Evolutionary conservation across 805 yeast species (phyloP), one percentile per base, ranked within the genome.

Genomic region (Teunomyces stri): DNA sequence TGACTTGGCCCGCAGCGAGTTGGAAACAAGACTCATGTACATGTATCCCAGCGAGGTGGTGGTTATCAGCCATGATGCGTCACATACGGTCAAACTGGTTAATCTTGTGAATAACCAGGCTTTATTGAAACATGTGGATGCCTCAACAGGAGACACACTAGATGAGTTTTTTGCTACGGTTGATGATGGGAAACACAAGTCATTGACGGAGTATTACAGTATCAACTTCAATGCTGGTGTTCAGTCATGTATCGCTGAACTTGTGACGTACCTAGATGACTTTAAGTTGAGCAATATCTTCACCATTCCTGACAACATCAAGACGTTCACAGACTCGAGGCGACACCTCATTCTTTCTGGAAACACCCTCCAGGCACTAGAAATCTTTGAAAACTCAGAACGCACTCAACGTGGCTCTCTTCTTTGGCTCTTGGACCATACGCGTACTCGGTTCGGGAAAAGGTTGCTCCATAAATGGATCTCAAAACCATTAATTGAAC

Each of bases 11-110:
- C 72, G 84, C n/a, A 76, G 69, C 36, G 84, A 84, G 52, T 65
- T 92, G 16, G 90, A 87, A 51, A 87, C 95, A 0, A 66, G 98
- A 45, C 62, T 89, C 6, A 66, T 79, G 39, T 89, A 88, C 61
- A 66, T 91, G 49, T 80, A 80, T 36, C 97, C 98, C 0, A 78
- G 83, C 35, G 98, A 92, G 61, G 75, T 88, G 10, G 51, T 90
- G 1, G 55, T 78, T 10, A 57, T 80, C 6, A 54, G 54, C 12
- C 36, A 49, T 1, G 44, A 44, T 72, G 67, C 78, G 2, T 47
- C 49, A 33, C 48, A 52, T 15, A 43, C 53, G 6, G 44, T 55
- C 34, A 53, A 51, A 33, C 47, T 62, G 18, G 57, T 64, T 16
- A 57, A 51, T 28, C 47, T 21, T 12, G 22, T 40, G 34, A 44